These are phyloP conservation scores for Boletus rubroflammeus DNA, from an alignment of 768 basidiomycete species.

Conservation along the genomic window DNA sequence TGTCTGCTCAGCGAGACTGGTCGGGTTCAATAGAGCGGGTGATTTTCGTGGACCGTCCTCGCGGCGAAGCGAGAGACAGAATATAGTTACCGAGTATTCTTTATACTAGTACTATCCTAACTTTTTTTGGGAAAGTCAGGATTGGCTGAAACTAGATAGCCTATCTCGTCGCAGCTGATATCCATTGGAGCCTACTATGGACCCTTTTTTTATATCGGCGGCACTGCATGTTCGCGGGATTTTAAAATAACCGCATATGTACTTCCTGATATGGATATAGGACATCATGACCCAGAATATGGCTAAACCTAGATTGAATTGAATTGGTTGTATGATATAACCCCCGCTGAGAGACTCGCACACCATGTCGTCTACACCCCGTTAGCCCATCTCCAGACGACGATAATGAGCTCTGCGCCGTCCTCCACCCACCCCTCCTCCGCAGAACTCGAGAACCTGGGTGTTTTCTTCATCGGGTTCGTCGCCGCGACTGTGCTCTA, in stretches of 20 bases:
- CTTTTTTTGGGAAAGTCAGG: not conserved
- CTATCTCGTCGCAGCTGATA: no score
- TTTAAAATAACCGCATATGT: not conserved
- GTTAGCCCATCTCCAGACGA: not conserved
- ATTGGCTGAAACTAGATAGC: no score
- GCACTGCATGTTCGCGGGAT: not conserved
- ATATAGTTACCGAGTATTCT: not conserved
- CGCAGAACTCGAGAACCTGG: constrained; percentile 25
- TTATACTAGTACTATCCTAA: not conserved
- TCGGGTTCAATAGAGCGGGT: no score
- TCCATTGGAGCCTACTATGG: not conserved
- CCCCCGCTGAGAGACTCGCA: not conserved
- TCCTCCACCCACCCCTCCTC: constrained; percentile 9
- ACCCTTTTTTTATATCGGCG: not conserved
- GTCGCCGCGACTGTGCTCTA: constrained; percentile 26
- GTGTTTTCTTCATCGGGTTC: constrained; percentile 28
- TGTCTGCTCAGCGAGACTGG: no score
- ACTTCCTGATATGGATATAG: constrained; percentile 5
- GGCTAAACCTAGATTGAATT: not conserved
- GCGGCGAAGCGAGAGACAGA: not conserved
- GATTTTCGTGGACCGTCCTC: no score
- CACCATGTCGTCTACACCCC: not conserved
- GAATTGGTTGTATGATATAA: constrained; percentile 11
- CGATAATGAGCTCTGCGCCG: constrained; percentile 14
- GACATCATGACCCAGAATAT: not conserved